Evolutionary conservation across 2,329 filamentous ascomycete genomes (phyloP).

Genomic region (Macrophomina pseudophaseolina): DNA sequence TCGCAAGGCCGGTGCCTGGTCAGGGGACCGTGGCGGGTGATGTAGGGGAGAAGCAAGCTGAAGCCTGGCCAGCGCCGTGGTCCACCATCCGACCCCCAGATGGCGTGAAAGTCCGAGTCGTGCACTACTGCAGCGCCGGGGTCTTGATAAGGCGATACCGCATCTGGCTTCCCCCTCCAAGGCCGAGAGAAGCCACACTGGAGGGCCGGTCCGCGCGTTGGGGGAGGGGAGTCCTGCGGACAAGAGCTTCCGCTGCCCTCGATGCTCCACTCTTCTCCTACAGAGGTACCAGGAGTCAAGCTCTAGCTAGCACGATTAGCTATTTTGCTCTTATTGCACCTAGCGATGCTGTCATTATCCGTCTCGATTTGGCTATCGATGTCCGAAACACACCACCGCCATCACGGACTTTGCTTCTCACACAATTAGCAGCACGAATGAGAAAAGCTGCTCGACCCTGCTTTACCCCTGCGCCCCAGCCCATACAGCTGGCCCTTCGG

Average conservation of each 20-base stretch:
- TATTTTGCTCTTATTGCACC: background rate
- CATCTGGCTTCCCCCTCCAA: background rate
- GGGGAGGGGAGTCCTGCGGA: background rate
- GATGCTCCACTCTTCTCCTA: background rate
- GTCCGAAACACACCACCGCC: background rate
- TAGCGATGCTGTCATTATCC: background rate
- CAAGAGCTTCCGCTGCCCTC: background rate
- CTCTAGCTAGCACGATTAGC: no score
- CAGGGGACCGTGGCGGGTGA: background rate
- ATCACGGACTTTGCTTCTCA: background rate
- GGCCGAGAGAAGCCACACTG: background rate
- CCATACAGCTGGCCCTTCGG: background rate
- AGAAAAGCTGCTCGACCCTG: background rate
- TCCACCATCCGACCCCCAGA: background rate
- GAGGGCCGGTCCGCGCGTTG: constrained; percentile 22
- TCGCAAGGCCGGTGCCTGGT: background rate
- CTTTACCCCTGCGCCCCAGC: background rate
- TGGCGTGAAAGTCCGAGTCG: constrained; percentile 5
- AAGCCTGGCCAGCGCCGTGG: no score
- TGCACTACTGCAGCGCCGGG: background rate
- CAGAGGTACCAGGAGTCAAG: no score
- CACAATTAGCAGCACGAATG: background rate
- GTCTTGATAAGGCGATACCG: constrained; percentile 14
- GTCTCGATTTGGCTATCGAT: background rate
- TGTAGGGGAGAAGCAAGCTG: background rate